Evolutionary conservation across 495 filamentous ascomycete species (phyloP), one percentile per base, ranked within the genome.

Genomic region (Hyaloscypha variabilis): DNA sequence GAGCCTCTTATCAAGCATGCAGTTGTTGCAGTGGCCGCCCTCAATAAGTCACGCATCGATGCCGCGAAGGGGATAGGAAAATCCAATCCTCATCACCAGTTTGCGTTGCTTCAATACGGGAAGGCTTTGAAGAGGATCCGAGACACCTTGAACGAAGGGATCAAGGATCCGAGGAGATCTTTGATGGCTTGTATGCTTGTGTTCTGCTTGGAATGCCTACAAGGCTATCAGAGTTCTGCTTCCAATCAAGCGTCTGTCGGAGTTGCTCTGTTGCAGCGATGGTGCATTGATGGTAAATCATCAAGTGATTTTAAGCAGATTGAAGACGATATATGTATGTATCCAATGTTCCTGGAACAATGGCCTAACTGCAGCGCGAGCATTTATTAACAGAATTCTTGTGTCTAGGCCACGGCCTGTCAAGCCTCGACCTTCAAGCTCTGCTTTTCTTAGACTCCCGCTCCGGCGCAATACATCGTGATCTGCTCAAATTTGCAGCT

Each of bases 181-280:
- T 23, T 61, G 19, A 24, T 61, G 31, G 36, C 21, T 14, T 61
- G 58, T 31, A 21, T 61, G 6, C 25, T 61, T n/a, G 58, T 61
- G 17, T 61, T 61, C 2, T 61, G 58, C 58, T 50, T 61, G 19
- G 58, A 61, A 21, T 51, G 8, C 30, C n/a, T 61, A 8, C 30
- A 61, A 11, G 58, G 58, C 3, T 24, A 61, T 29, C 58, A 61
- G n/a, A 31, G n/a, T 29, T 51, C 29, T 8, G 58, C 58, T 30
- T 49, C 49, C 4, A 24, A 2, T 21, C 58, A 61, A 14, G 39
- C 49, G 13, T 29, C 36, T n/a, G 60, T 62, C 19, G 67, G 67
- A 26, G 17, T 61, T 13, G 24, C 21, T 21, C 23, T 61, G 6
- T 24, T 69, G 30, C 51, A 69, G 11, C 25, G 11, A 62, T 39